A percentile compares a stretch with the other conserved stretches of the same genome.
phyloP scores from a whole-genome alignment of 257 asterid species.

The Solanum stenotomum region DNA sequence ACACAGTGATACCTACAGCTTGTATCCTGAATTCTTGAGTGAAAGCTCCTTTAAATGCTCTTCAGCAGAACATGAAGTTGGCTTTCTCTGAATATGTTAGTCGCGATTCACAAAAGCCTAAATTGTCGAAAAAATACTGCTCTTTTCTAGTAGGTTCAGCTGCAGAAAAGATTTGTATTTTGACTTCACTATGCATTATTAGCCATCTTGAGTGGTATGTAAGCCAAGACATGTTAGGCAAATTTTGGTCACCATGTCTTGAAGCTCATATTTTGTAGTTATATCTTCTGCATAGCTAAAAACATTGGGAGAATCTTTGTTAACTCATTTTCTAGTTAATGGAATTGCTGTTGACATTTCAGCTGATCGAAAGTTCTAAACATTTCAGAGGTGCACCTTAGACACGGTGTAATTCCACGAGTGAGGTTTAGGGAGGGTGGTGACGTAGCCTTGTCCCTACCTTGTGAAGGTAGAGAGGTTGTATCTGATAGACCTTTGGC shows the following conservation, averaged over 20 bases:
- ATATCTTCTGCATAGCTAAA: not conserved
- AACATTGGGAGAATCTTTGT: not conserved
- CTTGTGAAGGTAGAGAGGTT: not conserved
- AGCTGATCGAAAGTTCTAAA: not conserved
- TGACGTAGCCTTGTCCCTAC: not conserved
- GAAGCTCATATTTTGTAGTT: not conserved
- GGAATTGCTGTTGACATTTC: not conserved
- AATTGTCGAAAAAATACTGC: not conserved
- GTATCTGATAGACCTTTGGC: not conserved
- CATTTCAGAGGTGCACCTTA: not conserved
- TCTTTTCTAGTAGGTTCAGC: constrained; percentile 15
- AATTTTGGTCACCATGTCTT: not conserved
- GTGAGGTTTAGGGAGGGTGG: not conserved
- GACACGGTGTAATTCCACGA: not conserved
- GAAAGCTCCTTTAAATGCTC: constrained; percentile 7
- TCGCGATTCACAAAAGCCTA: not conserved
- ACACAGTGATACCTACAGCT: constrained; percentile 16
- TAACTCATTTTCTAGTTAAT: not conserved
- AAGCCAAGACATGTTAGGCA: not conserved
- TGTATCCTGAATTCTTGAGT: constrained; percentile 17
- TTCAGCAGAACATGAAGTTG: not conserved
- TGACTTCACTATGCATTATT: not conserved
- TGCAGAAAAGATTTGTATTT: not conserved
- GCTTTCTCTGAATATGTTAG: constrained; percentile 4
- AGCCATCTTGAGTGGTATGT: not conserved